Evolutionary conservation across 129 eudicot species (phyloP).

Genomic region (Lonicera japonica): DNA sequence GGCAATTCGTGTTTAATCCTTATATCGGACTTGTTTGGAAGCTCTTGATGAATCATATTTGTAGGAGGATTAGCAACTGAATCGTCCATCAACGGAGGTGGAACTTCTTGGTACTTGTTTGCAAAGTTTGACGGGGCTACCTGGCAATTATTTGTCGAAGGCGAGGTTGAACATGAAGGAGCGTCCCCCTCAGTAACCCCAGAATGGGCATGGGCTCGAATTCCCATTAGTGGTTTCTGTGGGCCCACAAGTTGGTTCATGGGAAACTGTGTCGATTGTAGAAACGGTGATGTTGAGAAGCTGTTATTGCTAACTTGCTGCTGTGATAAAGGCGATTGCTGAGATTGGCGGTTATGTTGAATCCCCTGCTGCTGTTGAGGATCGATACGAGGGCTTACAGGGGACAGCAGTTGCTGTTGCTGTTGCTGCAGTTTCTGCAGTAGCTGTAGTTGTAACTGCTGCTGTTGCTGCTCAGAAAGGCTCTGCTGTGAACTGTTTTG

Average conservation of each 20-base stretch:
- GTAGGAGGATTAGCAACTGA: conserved; percentile 27
- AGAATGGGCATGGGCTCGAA: conserved; percentile 32
- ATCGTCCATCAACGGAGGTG: conserved; percentile 24
- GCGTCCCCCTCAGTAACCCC: conserved; percentile 52
- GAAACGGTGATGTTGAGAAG: conserved; percentile 40
- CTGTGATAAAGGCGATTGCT: neutral
- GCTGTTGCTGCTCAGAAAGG: conserved; percentile 67
- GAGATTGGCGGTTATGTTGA: conserved; percentile 44
- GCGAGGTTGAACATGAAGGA: conserved; percentile 89
- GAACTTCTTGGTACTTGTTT: conserved; percentile 41
- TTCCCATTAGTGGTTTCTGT: conserved; percentile 28
- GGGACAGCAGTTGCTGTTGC: conserved; percentile 34
- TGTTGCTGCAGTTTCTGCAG: conserved; percentile 47
- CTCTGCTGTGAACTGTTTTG: conserved; percentile 11
- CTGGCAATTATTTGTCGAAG: conserved; percentile 67
- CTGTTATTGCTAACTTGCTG: conserved; percentile 48
- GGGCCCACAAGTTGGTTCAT: conserved; percentile 53
- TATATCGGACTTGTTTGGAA: conserved; percentile 43
- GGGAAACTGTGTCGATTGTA: conserved; percentile 42
- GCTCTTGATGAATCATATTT: conserved; percentile 48
- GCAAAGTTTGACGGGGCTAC: conserved; percentile 38
- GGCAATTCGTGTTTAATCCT: conserved; percentile 46
- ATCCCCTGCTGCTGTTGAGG: conserved; percentile 35
- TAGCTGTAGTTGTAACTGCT: conserved; percentile 34
- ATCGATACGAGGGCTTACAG: conserved; percentile 37